Evolutionary conservation across 2,329 filamentous ascomycete genomes (phyloP), one percentile per base, ranked within the genome.

Genomic region (Colletotrichum chlorophyti): DNA sequence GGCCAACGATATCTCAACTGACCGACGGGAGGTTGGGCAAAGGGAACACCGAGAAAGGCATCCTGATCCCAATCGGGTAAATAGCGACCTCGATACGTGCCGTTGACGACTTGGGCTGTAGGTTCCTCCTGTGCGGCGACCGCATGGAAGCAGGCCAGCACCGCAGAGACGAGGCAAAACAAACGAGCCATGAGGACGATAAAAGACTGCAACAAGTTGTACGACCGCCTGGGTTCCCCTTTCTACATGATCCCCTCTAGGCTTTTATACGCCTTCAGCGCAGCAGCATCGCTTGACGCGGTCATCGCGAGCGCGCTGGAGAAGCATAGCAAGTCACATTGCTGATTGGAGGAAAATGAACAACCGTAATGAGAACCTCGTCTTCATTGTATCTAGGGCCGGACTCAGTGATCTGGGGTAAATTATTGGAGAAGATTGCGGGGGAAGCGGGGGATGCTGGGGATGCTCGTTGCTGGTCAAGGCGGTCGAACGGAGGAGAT

Each of bases 31-130:
- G 74, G 70, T 45, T 76, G 72, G 4, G 75, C 76, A 45, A 60
- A 66, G 1, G 65, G 65, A 2, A 66, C 73, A 5, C 75, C 75
- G 2, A 77, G 63, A 53, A 78, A 78, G 19, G 61, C 72, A 53
- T 76, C 73, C 48, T 78, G 75, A n/a, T 72, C 60, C 71, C 71
- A 77, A 7, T 49, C 61, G 0, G 67, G 38, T 6, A 76, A 58
- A 32, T 74, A 63, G 2, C 66, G 61, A 7, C 74, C 75, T 49
- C 66, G 64, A 38, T 72, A 74, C 11, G 69, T 73, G 17, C 72
- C 71, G 49, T 73, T 73, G 23, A 65, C 37, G 1, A 70, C 72
- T 14, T 64, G 42, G 1, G 55, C 63, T 6, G 50, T 62, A 31
- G 60, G 60, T 1, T 40, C 58, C n/a, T 53, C 35, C 11, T 43